phyloP scores from a whole-genome alignment of 305 asterid genomes.

The Solanum chacoense region DNA sequence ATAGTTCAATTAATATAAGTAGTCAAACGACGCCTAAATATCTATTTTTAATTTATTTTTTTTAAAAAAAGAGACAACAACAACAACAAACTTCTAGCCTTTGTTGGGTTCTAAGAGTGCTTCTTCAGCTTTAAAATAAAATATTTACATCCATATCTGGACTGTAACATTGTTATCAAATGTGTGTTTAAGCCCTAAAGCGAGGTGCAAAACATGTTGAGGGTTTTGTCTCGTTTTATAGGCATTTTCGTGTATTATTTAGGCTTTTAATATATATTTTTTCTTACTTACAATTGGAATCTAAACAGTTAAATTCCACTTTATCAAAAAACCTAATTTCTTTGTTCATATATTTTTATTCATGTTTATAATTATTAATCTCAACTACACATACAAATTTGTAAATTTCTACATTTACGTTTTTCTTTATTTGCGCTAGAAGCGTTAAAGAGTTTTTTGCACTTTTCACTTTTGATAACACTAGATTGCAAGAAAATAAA shows the following conservation, averaged over 20 bases:
- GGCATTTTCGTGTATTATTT: neutral
- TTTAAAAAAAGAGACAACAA: neutral
- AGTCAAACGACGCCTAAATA: neutral
- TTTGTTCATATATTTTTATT: neutral
- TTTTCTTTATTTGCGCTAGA: neutral
- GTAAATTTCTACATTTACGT: neutral
- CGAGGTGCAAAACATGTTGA: neutral
- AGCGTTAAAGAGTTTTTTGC: neutral
- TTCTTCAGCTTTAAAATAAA: neutral
- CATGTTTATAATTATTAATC: neutral
- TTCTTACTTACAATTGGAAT: neutral
- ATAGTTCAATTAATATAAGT: neutral
- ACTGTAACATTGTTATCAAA: neutral
- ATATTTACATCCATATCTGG: neutral
- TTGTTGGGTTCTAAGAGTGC: neutral
- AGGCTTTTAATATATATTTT: neutral
- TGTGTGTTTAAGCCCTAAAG: neutral
- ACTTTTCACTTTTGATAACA: neutral
- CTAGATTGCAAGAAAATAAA: neutral
- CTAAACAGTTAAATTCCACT: neutral
- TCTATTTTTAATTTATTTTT: neutral
- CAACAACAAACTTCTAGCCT: neutral
- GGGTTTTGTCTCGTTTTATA: neutral
- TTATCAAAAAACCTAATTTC: neutral
- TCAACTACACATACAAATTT: neutral